A percentile compares a stretch with the other conserved stretches of the same genome.
phyloP scores from a whole-genome alignment of 2,329 filamentous ascomycete species.

The Cordyceps fumosorosea region DNA sequence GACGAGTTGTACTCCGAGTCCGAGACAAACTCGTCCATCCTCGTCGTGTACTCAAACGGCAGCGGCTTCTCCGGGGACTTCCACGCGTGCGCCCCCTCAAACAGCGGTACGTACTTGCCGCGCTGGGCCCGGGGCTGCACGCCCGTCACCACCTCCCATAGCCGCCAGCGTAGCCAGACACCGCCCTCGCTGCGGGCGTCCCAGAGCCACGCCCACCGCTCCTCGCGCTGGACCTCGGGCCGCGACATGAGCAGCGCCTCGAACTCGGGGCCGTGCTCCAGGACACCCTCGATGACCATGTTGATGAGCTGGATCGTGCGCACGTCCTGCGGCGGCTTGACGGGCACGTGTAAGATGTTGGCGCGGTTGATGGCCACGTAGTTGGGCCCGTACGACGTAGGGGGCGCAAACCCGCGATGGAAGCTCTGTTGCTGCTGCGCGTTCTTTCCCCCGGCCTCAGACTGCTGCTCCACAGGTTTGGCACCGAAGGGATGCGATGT shows the following conservation, averaged over 20 bases:
- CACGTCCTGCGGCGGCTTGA: conserved; percentile 70
- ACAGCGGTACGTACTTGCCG: conserved; percentile 56
- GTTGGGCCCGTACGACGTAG: conserved; percentile 55
- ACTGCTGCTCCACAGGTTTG: conserved; percentile 49
- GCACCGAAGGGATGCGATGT: conserved; percentile 69
- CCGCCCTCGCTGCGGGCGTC: conserved; percentile 72
- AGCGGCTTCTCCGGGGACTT: conserved; percentile 64
- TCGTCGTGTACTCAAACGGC: conserved; percentile 74
- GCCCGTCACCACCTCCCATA: conserved; percentile 81
- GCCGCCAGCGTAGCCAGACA: conserved; percentile 85
- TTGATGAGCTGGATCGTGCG: conserved; percentile 79
- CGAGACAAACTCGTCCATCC: conserved; percentile 71
- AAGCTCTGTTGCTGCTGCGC: conserved; percentile 35
- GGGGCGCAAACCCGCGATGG: conserved; percentile 64
- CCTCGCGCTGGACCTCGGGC: conserved; percentile 73
- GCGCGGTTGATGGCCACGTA: conserved; percentile 36
- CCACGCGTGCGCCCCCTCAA: conserved; percentile 75
- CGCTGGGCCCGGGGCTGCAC: conserved; percentile 39
- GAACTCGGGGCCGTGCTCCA: conserved; percentile 77
- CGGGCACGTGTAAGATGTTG: conserved; percentile 58
- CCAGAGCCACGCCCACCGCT: conserved; percentile 94
- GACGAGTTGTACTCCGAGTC: conserved; percentile 82
- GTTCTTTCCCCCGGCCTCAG: conserved; percentile 25
- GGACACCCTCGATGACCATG: conserved; percentile 72
- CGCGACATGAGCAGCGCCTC: conserved; percentile 88